Evolutionary conservation across 2,329 filamentous ascomycete species (phyloP), one percentile per base, ranked within the genome.

Genomic region (Verticillium dahliae): DNA sequence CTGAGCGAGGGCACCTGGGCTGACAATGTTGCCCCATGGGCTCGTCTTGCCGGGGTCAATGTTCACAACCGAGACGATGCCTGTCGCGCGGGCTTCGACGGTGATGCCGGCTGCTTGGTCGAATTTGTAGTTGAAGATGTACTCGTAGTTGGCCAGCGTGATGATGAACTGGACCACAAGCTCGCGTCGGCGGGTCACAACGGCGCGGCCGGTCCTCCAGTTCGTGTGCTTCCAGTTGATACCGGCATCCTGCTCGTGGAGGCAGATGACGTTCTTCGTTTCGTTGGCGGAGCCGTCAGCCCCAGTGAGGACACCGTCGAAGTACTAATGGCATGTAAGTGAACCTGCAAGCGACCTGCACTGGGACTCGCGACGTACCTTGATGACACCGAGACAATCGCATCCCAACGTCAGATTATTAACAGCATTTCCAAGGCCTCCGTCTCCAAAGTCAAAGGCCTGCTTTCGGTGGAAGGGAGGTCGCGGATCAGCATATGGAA

Each of bases 381-480:
- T 62, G 52, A 89, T 89, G 1, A 82, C 80, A 6, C 89, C 88
- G 0, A 91, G 78, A 68, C 88, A 87, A 68, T 90, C 88, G 63
- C 87, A 90, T 15, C 88, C 87, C 2, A 90, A 78, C 13, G 79
- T 77, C 1, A 91, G 78, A 65, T 90, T 89, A 69, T 90, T 90
- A 31, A 86, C 84, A 63, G 81, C 84, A 59, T 82, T 80, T 5
- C 87, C 87, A 37, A 84, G 83, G 15, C 87, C 87, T 7, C 81
- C 86, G 65, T 89, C 86, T 2, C 87, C 87, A 65, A 90, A 85
- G 67, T 90, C 87, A 65, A 90, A 90, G 6, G 86, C 87, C 64
- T 88, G 84, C 68, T 90, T 90, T 56, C 85, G 80, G 56, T 65
- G 63, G 50, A 65, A 65, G 4, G 63, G 63, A 7, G 62, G 57